These are phyloP conservation scores for Globisporangium paddicum DNA, from an alignment of 352 stramenopile species.

Conservation along the genomic window DNA sequence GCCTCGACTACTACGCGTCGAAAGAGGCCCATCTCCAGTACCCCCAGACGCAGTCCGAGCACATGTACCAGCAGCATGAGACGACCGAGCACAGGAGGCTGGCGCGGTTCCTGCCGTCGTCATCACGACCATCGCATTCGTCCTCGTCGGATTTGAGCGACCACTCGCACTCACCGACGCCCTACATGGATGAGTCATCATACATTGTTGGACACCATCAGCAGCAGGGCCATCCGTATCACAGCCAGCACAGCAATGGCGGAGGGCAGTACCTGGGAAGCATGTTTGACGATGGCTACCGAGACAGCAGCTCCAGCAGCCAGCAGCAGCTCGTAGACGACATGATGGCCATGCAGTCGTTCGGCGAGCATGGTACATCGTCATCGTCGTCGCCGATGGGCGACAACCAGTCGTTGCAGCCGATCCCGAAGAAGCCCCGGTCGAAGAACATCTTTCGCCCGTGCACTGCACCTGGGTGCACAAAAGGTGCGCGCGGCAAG, in stretches of 20 bases:
- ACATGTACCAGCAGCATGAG: slow-evolving; percentile 1
- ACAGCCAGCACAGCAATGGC: not conserved
- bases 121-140: not conserved
- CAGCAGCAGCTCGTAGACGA: not conserved
- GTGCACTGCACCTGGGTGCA: slow-evolving; percentile 56
- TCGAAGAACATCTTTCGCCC: slow-evolving; percentile 71
- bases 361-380: not conserved
- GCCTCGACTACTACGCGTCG: slow-evolving; percentile 7
- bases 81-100: slow-evolving; percentile 17
- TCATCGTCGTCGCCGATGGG: not conserved
- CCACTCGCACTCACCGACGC: slow-evolving; percentile 8
- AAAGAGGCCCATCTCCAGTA: not conserved
- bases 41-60: not conserved
- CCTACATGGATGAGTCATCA: slow-evolving; percentile 18
- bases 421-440: slow-evolving; percentile 52
- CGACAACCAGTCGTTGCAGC: slow-evolving; percentile 21
- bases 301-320: not conserved
- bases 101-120: slow-evolving; percentile 28
- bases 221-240: not conserved
- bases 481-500: slow-evolving; percentile 75
- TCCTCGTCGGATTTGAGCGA: slow-evolving; percentile 1
- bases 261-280: not conserved
- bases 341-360: not conserved
- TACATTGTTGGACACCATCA: slow-evolving; percentile 6
- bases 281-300: slow-evolving; percentile 5